Percentiles rank a stretch among this genome's conserved stretches.
These are phyloP conservation scores for Rhizomucor miehei DNA, from an alignment of 371 early-diverging fungal species.

Conservation along the genomic window DNA sequence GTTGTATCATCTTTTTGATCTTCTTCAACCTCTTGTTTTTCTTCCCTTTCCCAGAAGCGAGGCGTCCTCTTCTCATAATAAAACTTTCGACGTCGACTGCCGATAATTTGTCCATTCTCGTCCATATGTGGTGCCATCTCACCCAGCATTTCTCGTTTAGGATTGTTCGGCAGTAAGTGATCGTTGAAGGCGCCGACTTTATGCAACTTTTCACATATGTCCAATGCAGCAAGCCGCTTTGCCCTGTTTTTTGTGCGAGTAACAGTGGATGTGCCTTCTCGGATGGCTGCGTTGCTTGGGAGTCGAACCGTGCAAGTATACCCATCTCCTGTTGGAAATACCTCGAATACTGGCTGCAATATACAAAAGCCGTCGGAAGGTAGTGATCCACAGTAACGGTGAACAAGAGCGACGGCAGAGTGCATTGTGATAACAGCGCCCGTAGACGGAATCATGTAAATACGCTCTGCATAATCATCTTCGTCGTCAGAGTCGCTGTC, in stretches of 20 bases:
- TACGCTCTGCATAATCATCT: slow-evolving; percentile 22
- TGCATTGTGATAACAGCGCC: slow-evolving; percentile 65
- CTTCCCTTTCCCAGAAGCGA: slow-evolving; percentile 32
- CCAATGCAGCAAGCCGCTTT: slow-evolving; percentile 70
- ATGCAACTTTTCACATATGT: slow-evolving; percentile 67
- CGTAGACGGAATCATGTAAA: slow-evolving; percentile 52
- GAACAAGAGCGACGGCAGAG: slow-evolving; percentile 57
- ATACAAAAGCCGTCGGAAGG: slow-evolving; percentile 58
- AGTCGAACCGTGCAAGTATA: slow-evolving; percentile 55
- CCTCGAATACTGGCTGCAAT: slow-evolving; percentile 48
- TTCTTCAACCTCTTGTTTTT: slow-evolving; percentile 12
- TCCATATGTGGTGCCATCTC: slow-evolving; percentile 38
- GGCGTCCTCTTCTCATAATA: slow-evolving; percentile 42
- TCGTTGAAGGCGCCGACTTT: slow-evolving; percentile 69
- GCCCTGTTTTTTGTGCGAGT: slow-evolving; percentile 63
- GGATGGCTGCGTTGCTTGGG: slow-evolving; percentile 68
- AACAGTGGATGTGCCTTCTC: slow-evolving; percentile 51
- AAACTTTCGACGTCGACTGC: slow-evolving; percentile 40
- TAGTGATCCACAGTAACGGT: slow-evolving; percentile 63
- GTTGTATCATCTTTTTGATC: neutral
- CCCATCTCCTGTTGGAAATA: slow-evolving; percentile 13
- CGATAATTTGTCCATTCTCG: slow-evolving; percentile 47
- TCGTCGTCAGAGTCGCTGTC: slow-evolving; percentile 28
- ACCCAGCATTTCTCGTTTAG: slow-evolving; percentile 33
- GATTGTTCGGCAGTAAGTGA: slow-evolving; percentile 59